Base-by-base conservation (phyloP, 2,329 filamentous ascomycete species). In the Xylaria sp. region DNA sequence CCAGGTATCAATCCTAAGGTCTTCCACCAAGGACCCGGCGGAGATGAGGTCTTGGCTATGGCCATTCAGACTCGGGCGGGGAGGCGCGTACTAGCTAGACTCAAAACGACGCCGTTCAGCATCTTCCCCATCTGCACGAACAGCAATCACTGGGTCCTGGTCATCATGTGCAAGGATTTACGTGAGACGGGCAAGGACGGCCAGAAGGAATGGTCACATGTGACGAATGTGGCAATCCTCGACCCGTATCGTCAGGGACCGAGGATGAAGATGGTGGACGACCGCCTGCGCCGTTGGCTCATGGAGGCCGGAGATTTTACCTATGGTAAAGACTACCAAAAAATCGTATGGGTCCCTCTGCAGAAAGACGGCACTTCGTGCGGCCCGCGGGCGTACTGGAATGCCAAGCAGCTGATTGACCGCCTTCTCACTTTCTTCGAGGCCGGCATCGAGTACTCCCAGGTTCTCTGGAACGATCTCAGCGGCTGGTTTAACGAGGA, bases 341-440 rank as follows among this genome's bases (percentile, higher is more conserved):
- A 63, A 1, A 29, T 11, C 0, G 47, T 73, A 1, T 73, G 69
- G 70, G 15, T 60, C 7, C 70, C 71, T 1, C 5, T 45, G 5
- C 74, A 76, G 63, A 3, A 6, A 2, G 73, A 75, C 39, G 0
- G 0, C 0, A 64, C 39, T 59, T 71, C 69, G 29, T 74, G 73
- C 53, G 74, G 73, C 17, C 69, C 66, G 5, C 71, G 73, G 29
- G 36, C 45, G 1, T 76, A 70, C 62, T 74, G 69, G 74, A 29
- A 63, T 11, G 70, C 60, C n/a, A 75, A 68, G 56, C 62, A 70
- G 50, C 49, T 72, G 2, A 58, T 76, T 38, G 55, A 72, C 22
- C 71, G 73, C 5, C 59, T 75, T 15, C 55, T 70, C 2, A 17
- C 45, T 6, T 20, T 67, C 2, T n/a, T 66, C 17, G 67, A 65